Evolutionary conservation across 2,329 filamentous ascomycete species (phyloP).

Genomic region (Ophiostoma ulmi): DNA sequence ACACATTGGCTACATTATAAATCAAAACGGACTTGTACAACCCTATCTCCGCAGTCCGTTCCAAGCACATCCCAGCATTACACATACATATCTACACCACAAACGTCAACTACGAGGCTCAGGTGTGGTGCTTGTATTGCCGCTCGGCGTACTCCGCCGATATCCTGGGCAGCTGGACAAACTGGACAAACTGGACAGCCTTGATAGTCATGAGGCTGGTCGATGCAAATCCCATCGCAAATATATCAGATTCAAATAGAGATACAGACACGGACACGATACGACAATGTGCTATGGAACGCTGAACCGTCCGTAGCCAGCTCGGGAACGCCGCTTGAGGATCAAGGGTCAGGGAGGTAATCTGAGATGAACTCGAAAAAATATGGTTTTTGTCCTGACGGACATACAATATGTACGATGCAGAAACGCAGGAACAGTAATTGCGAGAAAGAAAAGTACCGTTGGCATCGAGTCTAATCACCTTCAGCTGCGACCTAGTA

Average conservation of each 20-base stretch:
- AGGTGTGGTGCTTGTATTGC: background rate
- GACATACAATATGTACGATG: background rate
- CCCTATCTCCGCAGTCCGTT: background rate
- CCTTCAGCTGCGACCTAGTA: background rate
- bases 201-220: background rate
- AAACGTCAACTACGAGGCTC: background rate
- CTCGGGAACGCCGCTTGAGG: background rate
- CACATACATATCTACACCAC: background rate
- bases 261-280: background rate
- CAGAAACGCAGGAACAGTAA: background rate
- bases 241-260: background rate
- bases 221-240: background rate
- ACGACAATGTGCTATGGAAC: background rate
- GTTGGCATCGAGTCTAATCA: background rate
- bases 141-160: background rate
- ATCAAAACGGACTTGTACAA: background rate
- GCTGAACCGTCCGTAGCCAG: background rate
- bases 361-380: background rate
- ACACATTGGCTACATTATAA: background rate
- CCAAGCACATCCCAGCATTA: background rate
- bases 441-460: background rate
- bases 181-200: no score
- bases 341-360: background rate
- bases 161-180: background rate
- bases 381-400: background rate